Percentiles rank a stretch among this genome's conserved stretches.
phyloP scores from a whole-genome alignment of 2,329 filamentous ascomycete species.

The Phaeomoniella chlamydospora region DNA sequence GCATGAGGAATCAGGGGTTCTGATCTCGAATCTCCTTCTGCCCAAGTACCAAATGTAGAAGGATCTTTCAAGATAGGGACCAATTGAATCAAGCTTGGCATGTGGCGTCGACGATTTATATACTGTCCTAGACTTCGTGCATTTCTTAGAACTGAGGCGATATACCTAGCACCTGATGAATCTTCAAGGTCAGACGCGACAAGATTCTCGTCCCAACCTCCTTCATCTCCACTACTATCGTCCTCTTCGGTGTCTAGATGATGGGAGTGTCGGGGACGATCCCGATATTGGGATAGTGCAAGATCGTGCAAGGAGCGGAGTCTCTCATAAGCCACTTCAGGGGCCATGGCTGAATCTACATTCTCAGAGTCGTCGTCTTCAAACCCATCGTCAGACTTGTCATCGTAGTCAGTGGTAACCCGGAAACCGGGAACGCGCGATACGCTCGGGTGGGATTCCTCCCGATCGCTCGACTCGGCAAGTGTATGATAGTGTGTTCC shows the following conservation, averaged over 20 bases:
- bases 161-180: too few relatives aligned
- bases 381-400: slow-evolving; percentile 9
- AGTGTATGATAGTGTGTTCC: too few relatives aligned
- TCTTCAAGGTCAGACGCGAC: not conserved
- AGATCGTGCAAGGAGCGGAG: not conserved
- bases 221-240: slow-evolving; percentile 4
- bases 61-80: not conserved
- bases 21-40: not conserved
- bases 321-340: not conserved
- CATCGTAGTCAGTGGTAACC: slow-evolving; percentile 16
- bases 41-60: not conserved
- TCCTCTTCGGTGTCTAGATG: slow-evolving; percentile 11
- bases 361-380: slow-evolving; percentile 21
- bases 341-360: slow-evolving; percentile 10
- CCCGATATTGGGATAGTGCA: not conserved
- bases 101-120: not conserved
- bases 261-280: not conserved
- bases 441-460: slow-evolving; percentile 1
- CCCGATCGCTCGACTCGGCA: too few relatives aligned
- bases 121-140: too few relatives aligned
- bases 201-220: slow-evolving; percentile 6
- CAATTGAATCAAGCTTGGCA: not conserved
- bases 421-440: not conserved
- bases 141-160: too few relatives aligned
- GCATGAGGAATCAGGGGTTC: slow-evolving; percentile 59